Base-by-base conservation (phyloP, 805 yeast genomes). In the Metschnikowia sp. region DNA sequence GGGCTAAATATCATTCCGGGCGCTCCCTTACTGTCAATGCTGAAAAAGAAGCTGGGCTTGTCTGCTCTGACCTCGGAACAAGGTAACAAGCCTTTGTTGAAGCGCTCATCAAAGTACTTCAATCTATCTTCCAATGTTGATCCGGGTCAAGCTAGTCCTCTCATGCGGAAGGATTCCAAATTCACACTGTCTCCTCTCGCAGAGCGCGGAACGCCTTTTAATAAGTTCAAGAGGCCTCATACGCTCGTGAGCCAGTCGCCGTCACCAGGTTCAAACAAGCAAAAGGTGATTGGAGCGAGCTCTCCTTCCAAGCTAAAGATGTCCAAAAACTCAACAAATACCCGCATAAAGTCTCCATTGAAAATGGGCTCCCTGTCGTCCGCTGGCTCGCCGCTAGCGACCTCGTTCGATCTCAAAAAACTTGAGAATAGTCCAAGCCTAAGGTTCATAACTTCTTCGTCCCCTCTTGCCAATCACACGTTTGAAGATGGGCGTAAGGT, bases 221-320 rank as follows among this genome's bases (percentile, higher is more conserved):
- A 53, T 44, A 71, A 70, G 50, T 72, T 70, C 57, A 72, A 72
- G 49, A 58, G 77, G 32, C 77, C 77, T 1, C 77, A 71, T 53
- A 65, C 67, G 46, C 59, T 72, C 42, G 69, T 72, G 19, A 70
- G 75, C 49, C 75, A 72, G 51, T 64, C 71, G 13, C 77, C 77
- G 4, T 70, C 75, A 11, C 76, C 75, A 4, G 59, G 66, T 26
- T 48, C 52, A 13, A 45, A 44, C 32, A 53, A 51, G 45, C 47
- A 39, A 37, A 56, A 56, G 36, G 48, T 49, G 30, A 22, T 37
- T 12, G 55, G 46, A 12, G 42, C 56, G 1, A 22, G 42, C 7
- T 51, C 55, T 9, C 56, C 58, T 3, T 44, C 49, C 13, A 49
- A 45, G 28, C 30, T 22, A 19, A 67, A 65, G 48, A 60, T 68